Evolutionary conservation across 768 basidiomycete species (phyloP).

Genomic region (Cyclocybe cylindracea): DNA sequence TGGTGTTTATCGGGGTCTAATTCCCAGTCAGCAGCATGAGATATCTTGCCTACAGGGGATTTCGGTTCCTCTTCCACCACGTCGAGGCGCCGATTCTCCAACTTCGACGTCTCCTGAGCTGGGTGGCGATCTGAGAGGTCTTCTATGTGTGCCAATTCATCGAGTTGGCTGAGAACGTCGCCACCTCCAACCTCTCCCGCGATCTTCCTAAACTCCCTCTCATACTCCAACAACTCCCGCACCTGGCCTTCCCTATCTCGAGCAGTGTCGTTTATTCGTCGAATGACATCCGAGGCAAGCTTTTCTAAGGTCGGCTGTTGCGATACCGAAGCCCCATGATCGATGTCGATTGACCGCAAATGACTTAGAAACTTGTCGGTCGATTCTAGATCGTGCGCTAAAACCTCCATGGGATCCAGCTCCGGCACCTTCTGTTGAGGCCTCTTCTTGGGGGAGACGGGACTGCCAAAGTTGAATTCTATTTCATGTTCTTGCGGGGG

Average conservation of each 20-base stretch:
- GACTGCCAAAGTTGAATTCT: constrained; percentile 47
- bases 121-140: constrained; percentile 41
- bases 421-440: constrained; percentile 32
- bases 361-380: constrained; percentile 78
- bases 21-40: constrained; percentile 57
- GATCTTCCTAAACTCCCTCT: constrained; percentile 78
- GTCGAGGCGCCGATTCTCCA: constrained; percentile 26
- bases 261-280: constrained; percentile 72
- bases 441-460: constrained; percentile 29
- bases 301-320: constrained; percentile 58
- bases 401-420: constrained; percentile 70
- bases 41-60: constrained; percentile 20
- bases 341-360: constrained; percentile 68
- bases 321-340: constrained; percentile 35
- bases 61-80: constrained; percentile 30
- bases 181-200: constrained; percentile 76
- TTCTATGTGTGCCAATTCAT: constrained; percentile 54
- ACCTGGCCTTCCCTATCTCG: constrained; percentile 82
- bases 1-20: constrained; percentile 50
- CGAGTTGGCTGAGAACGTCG: constrained; percentile 70
- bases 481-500: constrained; percentile 22
- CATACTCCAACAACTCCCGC: constrained; percentile 74
- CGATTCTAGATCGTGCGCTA: constrained; percentile 72
- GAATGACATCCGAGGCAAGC: constrained; percentile 75
- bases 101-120: constrained; percentile 22